Evolutionary conservation across 2,329 filamentous ascomycete species (phyloP).

Genomic region (Parascedosporium putredinis): DNA sequence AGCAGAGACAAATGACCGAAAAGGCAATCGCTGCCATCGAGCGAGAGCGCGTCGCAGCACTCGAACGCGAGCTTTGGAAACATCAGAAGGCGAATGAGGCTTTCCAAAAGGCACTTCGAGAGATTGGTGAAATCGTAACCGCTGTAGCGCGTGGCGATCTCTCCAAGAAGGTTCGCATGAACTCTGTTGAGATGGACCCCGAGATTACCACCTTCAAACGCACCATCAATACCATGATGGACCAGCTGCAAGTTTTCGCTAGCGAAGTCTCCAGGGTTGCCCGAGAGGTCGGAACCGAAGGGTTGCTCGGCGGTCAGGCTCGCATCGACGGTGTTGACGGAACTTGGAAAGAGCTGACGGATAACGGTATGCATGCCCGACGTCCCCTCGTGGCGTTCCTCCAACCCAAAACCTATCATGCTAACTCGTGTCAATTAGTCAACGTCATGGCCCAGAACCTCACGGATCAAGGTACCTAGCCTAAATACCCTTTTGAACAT

Average conservation of each 20-base stretch:
- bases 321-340: constrained; percentile 89
- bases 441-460: constrained; percentile 79
- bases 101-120: constrained; percentile 91
- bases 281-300: constrained; percentile 91
- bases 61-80: constrained; percentile 91
- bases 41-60: constrained; percentile 73
- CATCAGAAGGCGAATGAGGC: constrained; percentile 97
- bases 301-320: constrained; percentile 85
- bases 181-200: constrained; percentile 92
- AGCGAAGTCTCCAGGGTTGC: constrained; percentile 92
- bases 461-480: constrained; percentile 56
- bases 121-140: constrained; percentile 96
- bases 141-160: constrained; percentile 91
- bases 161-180: constrained; percentile 93
- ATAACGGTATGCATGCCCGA: constrained; percentile 49
- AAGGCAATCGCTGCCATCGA: constrained; percentile 74
- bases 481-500: background rate
- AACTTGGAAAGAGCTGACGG: constrained; percentile 94
- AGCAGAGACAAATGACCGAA: constrained; percentile 79
- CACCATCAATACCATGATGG: constrained; percentile 99
- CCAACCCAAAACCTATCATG: no score
- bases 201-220: constrained; percentile 97
- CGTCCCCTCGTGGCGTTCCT: no score
- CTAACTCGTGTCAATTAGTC: constrained; percentile 33
- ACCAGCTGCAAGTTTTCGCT: constrained; percentile 91